Evolutionary conservation across 139 green algal species (phyloP).

Genomic region (Chlamydomonas urium): DNA sequence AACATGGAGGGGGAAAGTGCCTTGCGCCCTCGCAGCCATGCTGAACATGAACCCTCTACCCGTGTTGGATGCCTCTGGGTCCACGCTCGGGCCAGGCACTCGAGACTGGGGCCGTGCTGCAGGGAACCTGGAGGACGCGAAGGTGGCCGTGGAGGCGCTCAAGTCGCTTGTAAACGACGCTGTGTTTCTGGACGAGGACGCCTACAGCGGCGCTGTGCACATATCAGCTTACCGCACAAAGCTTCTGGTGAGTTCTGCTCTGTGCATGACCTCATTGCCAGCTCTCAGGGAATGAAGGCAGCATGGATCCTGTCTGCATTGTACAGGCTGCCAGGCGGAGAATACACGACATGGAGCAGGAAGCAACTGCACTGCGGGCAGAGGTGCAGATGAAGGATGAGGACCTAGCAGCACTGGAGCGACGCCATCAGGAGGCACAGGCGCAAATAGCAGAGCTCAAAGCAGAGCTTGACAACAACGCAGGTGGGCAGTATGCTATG

Average conservation of each 20-base stretch:
- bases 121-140: constrained; percentile 20
- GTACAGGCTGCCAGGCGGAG: constrained; percentile 35
- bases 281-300: neutral
- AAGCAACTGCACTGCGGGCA: constrained; percentile 36
- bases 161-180: constrained; percentile 55
- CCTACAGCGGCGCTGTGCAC: constrained; percentile 43
- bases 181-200: constrained; percentile 71
- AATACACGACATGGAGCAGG: constrained; percentile 36
- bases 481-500: constrained; percentile 31
- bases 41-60: constrained; percentile 17
- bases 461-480: constrained; percentile 65
- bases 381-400: constrained; percentile 40
- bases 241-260: constrained; percentile 32
- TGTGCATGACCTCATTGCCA: neutral
- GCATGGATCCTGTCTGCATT: neutral
- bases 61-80: constrained; percentile 8
- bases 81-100: neutral
- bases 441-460: constrained; percentile 45
- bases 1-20: too few species aligned
- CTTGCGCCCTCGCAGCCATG: neutral
- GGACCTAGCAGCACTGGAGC: constrained; percentile 6
- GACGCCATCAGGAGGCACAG: constrained; percentile 13
- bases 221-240: constrained; percentile 48
- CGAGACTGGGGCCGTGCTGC: constrained; percentile 11
- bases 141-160: constrained; percentile 27